phyloP scores from a whole-genome alignment of 78 protist genomes.

The Guillardia theta region DNA sequence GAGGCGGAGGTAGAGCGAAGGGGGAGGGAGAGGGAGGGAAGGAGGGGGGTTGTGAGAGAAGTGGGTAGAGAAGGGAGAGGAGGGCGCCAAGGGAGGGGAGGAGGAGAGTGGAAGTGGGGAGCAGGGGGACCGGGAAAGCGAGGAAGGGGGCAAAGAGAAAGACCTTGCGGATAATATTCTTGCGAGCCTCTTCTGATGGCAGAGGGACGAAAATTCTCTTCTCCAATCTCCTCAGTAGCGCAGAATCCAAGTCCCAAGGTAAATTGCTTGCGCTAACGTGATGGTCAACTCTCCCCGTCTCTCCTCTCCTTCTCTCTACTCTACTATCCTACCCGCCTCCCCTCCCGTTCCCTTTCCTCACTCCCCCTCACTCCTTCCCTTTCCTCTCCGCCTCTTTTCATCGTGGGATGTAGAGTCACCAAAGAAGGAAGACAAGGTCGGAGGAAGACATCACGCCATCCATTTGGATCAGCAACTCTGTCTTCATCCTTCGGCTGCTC shows the following conservation, averaged over 20 bases:
- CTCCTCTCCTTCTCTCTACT: background rate
- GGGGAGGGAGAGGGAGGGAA: too few species aligned
- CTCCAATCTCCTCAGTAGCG: slow-evolving; percentile 66
- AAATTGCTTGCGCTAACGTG: slow-evolving; percentile 64
- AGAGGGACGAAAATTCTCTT: slow-evolving; percentile 62
- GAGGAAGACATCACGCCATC: slow-evolving; percentile 39
- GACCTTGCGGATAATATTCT: background rate
- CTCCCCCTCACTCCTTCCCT: background rate
- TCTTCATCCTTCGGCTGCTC: slow-evolving; percentile 69
- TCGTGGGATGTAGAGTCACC: background rate
- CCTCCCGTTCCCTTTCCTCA: background rate
- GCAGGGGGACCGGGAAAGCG: too few species aligned
- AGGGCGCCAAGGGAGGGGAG: too few species aligned
- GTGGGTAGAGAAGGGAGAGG: too few species aligned
- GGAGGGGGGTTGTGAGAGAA: too few species aligned
- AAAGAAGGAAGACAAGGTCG: background rate
- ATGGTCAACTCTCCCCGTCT: background rate
- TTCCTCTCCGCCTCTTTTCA: background rate
- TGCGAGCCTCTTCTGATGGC: slow-evolving; percentile 46
- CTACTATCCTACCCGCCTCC: background rate
- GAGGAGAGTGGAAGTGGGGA: too few species aligned
- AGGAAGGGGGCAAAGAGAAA: too few species aligned
- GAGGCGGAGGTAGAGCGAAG: too few species aligned
- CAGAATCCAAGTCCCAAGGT: slow-evolving; percentile 82
- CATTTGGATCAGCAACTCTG: slow-evolving; percentile 85